A percentile compares a stretch with the other conserved stretches of the same genome.
These are phyloP conservation scores for Cyclotella atomus DNA, from an alignment of 108 stramenopile species.

Conservation along the genomic window DNA sequence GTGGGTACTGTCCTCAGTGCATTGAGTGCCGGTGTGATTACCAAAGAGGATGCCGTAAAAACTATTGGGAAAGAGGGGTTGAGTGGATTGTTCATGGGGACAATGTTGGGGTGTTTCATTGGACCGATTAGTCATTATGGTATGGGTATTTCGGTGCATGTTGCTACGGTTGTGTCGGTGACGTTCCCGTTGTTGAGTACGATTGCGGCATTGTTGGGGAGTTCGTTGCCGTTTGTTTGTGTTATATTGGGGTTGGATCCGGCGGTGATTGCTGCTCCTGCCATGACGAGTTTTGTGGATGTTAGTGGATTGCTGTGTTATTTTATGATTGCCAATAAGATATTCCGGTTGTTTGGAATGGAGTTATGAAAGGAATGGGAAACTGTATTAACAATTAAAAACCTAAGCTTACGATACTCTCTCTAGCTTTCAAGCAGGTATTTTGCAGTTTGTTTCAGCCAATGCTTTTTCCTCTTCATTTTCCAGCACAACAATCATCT, in stretches of 20 bases:
- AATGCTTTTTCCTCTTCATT: too few species aligned
- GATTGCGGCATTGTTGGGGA: conserved; percentile 81
- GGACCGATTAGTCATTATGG: conserved; percentile 75
- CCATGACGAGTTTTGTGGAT: conserved; percentile 93
- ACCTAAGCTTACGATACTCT: not conserved
- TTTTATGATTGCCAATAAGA: conserved; percentile 82
- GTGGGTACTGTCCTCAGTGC: conserved; percentile 87
- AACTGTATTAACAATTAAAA: not conserved
- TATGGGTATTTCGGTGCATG: conserved; percentile 84
- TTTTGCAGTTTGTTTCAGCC: too few species aligned
- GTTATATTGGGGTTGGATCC: conserved; percentile 78
- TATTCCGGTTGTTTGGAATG: conserved; percentile 76
- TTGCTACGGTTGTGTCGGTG: conserved; percentile 70
- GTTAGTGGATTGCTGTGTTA: conserved; percentile 85
- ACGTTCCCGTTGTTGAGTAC: conserved; percentile 82
- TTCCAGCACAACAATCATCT: too few species aligned
- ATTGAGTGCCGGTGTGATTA: conserved; percentile 66
- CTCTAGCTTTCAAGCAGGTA: not conserved
- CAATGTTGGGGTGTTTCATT: conserved; percentile 65
- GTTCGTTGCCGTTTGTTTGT: conserved; percentile 80
- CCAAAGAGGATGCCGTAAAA: conserved; percentile 60
- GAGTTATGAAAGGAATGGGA: conserved; percentile 55
- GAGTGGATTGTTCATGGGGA: conserved; percentile 74
- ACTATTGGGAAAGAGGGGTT: conserved; percentile 75
- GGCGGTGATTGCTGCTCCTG: conserved; percentile 86